phyloP scores from a whole-genome alignment of 495 filamentous ascomycete species.

The Immersiella caudata region DNA sequence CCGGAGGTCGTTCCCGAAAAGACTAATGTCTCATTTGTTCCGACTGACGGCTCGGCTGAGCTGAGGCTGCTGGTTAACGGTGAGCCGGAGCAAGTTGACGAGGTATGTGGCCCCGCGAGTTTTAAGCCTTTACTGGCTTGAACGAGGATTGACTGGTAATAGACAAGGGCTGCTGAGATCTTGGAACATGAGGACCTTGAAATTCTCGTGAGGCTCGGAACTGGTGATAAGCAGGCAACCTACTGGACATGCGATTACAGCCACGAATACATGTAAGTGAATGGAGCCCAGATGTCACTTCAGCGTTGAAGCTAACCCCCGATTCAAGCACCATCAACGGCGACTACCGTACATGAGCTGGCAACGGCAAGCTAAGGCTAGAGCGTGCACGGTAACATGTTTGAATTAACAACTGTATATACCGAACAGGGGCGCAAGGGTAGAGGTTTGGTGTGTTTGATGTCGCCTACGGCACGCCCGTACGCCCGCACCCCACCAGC shows the following conservation, averaged over 20 bases:
- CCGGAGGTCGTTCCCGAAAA: constrained; percentile 73
- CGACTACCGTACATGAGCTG: constrained; percentile 74
- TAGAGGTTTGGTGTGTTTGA: neutral
- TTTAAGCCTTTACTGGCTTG: neutral
- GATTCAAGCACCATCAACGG: constrained; percentile 77
- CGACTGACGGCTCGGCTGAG: constrained; percentile 76
- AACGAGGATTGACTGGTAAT: constrained; percentile 3
- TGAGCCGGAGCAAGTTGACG: constrained; percentile 91
- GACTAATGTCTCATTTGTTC: constrained; percentile 90
- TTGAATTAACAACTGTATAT: neutral
- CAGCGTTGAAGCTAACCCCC: constrained; percentile 15
- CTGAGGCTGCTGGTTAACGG: constrained; percentile 86
- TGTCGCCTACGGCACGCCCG: too few relatives aligned
- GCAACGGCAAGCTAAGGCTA: neutral
- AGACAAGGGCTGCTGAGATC: constrained; percentile 76
- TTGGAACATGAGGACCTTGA: constrained; percentile 84
- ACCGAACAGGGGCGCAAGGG: neutral
- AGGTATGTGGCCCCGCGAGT: constrained; percentile 43
- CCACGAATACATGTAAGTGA: constrained; percentile 79
- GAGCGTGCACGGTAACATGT: neutral
- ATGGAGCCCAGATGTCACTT: neutral
- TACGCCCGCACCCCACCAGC: too few relatives aligned
- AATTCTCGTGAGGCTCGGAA: constrained; percentile 74
- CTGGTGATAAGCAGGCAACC: constrained; percentile 71
- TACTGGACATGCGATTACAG: constrained; percentile 99